Percentiles rank a stretch among this genome's conserved stretches.
Evolutionary conservation across 2,329 filamentous ascomycete species (phyloP).

Genomic region (Nemania bipapillata): DNA sequence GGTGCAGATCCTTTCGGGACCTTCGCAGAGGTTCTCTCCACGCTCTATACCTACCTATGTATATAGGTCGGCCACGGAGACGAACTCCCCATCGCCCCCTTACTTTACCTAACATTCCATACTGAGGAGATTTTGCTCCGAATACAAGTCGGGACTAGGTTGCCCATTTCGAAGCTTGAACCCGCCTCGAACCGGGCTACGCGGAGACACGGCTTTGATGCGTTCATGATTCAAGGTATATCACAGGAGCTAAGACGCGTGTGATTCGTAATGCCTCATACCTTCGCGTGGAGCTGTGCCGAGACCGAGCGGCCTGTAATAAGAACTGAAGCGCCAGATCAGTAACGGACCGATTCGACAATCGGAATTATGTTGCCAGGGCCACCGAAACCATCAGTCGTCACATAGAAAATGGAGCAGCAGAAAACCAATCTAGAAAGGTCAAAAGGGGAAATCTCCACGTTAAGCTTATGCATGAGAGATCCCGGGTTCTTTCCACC

Average conservation of each 20-base stretch:
- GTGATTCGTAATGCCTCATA: slow-evolving; percentile 11
- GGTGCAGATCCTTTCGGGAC: slow-evolving; percentile 22
- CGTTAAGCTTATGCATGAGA: slow-evolving; percentile 12
- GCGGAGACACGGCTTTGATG: slow-evolving; percentile 15
- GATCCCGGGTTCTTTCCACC: slow-evolving; percentile 32
- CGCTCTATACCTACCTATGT: too few relatives aligned
- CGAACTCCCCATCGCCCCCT: slow-evolving; percentile 1
- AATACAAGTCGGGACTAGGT: slow-evolving; percentile 29
- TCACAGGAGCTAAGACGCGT: slow-evolving; percentile 16
- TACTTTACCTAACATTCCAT: slow-evolving; percentile 12
- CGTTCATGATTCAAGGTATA: slow-evolving; percentile 6
- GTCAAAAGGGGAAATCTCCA: slow-evolving; percentile 20
- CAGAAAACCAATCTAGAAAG: slow-evolving; percentile 6
- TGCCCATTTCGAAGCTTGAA: slow-evolving; percentile 11
- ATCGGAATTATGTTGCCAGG: slow-evolving; percentile 12
- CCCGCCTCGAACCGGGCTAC: not conserved
- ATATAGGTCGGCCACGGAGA: slow-evolving; percentile 24
- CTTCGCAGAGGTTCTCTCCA: not conserved
- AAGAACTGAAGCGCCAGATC: slow-evolving; percentile 1
- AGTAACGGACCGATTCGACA: slow-evolving; percentile 16
- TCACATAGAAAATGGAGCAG: not conserved
- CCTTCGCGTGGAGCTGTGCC: slow-evolving; percentile 33
- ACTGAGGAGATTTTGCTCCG: slow-evolving; percentile 27
- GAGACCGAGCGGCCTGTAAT: slow-evolving; percentile 25
- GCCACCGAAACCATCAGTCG: not conserved